Evolutionary conservation across 345 rosid genomes (phyloP).

Genomic region (Dipteronia sinensis): DNA sequence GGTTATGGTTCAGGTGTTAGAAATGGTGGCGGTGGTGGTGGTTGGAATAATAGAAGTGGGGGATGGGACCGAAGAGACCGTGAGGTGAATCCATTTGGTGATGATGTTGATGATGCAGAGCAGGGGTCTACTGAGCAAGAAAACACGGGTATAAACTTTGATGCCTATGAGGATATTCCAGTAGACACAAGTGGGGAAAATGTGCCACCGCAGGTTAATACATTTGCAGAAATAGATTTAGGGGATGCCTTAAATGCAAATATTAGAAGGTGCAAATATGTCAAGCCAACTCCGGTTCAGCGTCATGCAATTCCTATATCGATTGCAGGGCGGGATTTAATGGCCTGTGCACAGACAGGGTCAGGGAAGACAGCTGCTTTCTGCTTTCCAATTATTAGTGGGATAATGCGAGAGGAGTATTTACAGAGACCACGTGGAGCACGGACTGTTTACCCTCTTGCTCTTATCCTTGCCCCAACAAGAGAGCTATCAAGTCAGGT

Average conservation of each 20-base stretch:
- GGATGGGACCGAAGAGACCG: constrained; percentile 58
- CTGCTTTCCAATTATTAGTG: constrained; percentile 64
- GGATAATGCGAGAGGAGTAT: constrained; percentile 52
- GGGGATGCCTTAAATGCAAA: constrained; percentile 53
- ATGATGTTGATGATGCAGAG: constrained; percentile 23
- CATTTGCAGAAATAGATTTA: constrained; percentile 64
- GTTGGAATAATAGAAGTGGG: constrained; percentile 41
- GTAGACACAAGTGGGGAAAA: constrained; percentile 60
- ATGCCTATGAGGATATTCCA: constrained; percentile 66
- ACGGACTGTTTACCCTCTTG: constrained; percentile 78
- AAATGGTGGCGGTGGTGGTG: constrained; percentile 23
- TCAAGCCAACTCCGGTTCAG: constrained; percentile 66
- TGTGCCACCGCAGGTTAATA: constrained; percentile 55
- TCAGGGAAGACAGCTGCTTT: constrained; percentile 73
- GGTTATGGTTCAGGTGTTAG: constrained; percentile 22
- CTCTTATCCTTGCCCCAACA: constrained; percentile 95
- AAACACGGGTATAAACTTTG: constrained; percentile 56
- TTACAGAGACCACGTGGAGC: constrained; percentile 54
- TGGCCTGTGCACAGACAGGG: constrained; percentile 76
- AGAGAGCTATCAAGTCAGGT: constrained; percentile 97
- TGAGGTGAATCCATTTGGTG: constrained; percentile 57
- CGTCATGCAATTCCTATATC: constrained; percentile 61
- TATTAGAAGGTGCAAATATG: constrained; percentile 63
- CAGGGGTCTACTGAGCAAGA: constrained; percentile 36
- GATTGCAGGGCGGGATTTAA: constrained; percentile 54